These are phyloP conservation scores for Parasarocladium wereldwijsianum DNA, from an alignment of 2,329 filamentous ascomycete species.

Conservation along the genomic window DNA sequence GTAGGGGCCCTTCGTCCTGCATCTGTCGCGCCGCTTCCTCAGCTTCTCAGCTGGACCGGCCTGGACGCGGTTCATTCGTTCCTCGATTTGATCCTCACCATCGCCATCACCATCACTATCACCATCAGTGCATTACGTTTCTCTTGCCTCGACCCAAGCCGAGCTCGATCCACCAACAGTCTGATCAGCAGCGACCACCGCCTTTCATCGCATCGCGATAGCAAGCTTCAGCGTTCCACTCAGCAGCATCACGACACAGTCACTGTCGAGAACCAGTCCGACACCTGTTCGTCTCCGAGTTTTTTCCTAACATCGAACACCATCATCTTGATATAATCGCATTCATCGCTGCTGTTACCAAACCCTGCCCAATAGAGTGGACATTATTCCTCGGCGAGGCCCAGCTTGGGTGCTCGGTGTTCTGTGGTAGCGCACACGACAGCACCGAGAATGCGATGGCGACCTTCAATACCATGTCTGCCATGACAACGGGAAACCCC, in stretches of 20 bases:
- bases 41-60: neutral
- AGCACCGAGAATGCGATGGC: conserved; percentile 36
- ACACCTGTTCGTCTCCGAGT: no score
- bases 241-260: no score
- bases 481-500: conserved; percentile 29
- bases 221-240: neutral
- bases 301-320: no score
- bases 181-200: no score
- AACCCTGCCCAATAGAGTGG: neutral
- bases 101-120: no score
- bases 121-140: no score
- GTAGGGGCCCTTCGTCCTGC: neutral
- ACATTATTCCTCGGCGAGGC: conserved; percentile 1
- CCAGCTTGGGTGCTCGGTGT: conserved; percentile 2
- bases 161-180: no score
- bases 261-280: no score
- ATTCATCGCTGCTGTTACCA: neutral
- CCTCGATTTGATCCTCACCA: no score
- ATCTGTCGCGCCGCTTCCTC: neutral
- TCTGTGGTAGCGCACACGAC: conserved; percentile 4
- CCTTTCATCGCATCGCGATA: no score
- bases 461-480: conserved; percentile 41
- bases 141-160: no score
- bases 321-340: neutral
- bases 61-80: neutral